Base-by-base conservation (phyloP, 257 asterid species). In the Leonotis leonurus region DNA sequence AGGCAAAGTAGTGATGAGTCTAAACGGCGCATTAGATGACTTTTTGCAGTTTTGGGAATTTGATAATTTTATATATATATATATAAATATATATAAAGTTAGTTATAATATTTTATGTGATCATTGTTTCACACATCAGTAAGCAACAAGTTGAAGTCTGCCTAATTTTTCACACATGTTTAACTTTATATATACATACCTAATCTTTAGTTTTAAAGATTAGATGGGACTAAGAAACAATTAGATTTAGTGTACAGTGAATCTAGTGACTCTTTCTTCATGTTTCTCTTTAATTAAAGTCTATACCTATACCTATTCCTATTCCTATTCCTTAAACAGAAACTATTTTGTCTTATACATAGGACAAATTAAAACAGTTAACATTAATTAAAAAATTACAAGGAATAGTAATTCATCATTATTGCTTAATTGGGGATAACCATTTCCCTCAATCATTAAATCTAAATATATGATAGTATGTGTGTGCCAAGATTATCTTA, bases 21-120 rank as follows among this genome's bases (percentile, higher is more conserved):
- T 58, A 65, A 54, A 68, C 79, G 70, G 74, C 78, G 72, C 70
- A 69, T 53, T 58, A 27, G 68, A 71, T 33, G 68, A 73, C 62
- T 75, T 46, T 45, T 33, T 69, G 40, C 60, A 61, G 10, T 56
- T 55, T 70, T 24, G 20, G 48, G 53, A n/a, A 51, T 44, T 66
- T 32, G 37, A 7, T 3, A n/a, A n/a, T n/a, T n/a, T n/a, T n/a
- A n/a, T n/a, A n/a, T n/a, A n/a, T n/a, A n/a, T n/a, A n/a, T n/a
- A n/a, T n/a, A n/a, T n/a, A n/a, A n/a, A n/a, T n/a, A n/a, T n/a
- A 39, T 4, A 51, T 55, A 56, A 56, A 56, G 58, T 10, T 25
- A 52, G 41, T n/a, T n/a, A n/a, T n/a, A 29, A 21, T 32, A 55
- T 18, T 37, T 25, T 24, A 24, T 33, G 18, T 1, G 27, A 17